Evolutionary conservation across 441 rosid genomes (phyloP).

Genomic region (Pelargonium fulgidum): DNA sequence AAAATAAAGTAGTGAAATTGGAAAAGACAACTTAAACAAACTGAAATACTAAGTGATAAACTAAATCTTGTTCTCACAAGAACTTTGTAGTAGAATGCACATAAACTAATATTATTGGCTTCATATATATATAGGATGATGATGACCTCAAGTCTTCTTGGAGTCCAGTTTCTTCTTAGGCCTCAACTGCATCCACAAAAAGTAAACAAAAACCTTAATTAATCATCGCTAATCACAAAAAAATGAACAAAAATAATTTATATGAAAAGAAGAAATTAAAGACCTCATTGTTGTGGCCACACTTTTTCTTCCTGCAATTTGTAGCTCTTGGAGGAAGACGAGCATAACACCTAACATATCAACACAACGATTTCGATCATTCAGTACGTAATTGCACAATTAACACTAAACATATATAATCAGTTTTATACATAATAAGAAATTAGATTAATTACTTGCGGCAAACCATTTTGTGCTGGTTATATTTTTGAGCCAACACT

Average conservation of each 20-base stretch:
- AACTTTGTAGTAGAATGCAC: too few relatives aligned
- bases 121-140: too few relatives aligned
- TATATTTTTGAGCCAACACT: conserved; percentile 57
- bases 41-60: too few relatives aligned
- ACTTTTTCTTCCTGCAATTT: conserved; percentile 6
- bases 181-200: conserved; percentile 47
- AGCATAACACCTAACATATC: conserved; percentile 1
- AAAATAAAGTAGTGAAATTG: too few relatives aligned
- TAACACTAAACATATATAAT: not conserved
- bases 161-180: conserved; percentile 44
- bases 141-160: too few relatives aligned
- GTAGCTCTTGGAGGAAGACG: not conserved
- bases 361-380: not conserved
- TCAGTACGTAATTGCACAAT: not conserved
- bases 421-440: not conserved
- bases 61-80: too few relatives aligned
- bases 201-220: not conserved
- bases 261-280: too few relatives aligned
- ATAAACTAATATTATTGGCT: too few relatives aligned
- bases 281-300: conserved; percentile 1
- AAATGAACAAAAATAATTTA: not conserved
- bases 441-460: conserved; percentile 26
- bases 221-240: not conserved
- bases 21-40: too few relatives aligned
- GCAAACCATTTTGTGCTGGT: conserved; percentile 57